These are phyloP conservation scores for Leccinellum luteum DNA, from an alignment of 768 basidiomycete genomes.

Conservation along the genomic window DNA sequence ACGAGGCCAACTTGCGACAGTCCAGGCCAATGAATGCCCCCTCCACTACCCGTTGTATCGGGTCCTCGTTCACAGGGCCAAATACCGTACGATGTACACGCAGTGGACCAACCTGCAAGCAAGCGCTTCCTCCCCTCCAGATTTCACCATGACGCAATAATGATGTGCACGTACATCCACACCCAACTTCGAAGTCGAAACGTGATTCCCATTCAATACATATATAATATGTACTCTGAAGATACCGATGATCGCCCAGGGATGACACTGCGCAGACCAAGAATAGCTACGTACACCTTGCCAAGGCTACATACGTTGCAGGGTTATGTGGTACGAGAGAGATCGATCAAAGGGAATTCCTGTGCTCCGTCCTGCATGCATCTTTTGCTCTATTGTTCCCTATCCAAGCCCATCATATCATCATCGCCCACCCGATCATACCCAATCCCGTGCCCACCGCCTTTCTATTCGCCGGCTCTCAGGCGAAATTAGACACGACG, in stretches of 20 bases:
- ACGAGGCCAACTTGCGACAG: background rate
- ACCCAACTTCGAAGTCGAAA: background rate
- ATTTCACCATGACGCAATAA: background rate
- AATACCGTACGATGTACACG: background rate
- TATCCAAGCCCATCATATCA: conserved; percentile 8
- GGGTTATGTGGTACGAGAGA: background rate
- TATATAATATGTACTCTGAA: background rate
- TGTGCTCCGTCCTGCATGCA: background rate
- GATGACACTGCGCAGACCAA: conserved; percentile 2
- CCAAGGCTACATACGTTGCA: background rate
- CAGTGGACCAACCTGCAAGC: background rate
- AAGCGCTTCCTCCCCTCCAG: background rate
- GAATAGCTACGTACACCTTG: conserved; percentile 2
- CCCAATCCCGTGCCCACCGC: background rate
- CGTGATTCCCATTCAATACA: background rate
- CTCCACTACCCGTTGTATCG: background rate
- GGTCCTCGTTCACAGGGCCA: background rate
- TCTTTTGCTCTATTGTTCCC: background rate
- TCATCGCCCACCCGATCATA: background rate
- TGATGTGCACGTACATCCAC: background rate
- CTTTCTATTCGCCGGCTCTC: conserved; percentile 12
- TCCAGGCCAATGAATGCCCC: background rate
- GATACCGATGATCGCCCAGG: conserved; percentile 9
- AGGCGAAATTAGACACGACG: conserved; percentile 15
- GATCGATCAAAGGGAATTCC: conserved; percentile 3